A percentile compares a stretch with the other conserved stretches of the same genome.
These are phyloP conservation scores for Bertia moriformis DNA, from an alignment of 2,329 filamentous ascomycete species.

Conservation along the genomic window DNA sequence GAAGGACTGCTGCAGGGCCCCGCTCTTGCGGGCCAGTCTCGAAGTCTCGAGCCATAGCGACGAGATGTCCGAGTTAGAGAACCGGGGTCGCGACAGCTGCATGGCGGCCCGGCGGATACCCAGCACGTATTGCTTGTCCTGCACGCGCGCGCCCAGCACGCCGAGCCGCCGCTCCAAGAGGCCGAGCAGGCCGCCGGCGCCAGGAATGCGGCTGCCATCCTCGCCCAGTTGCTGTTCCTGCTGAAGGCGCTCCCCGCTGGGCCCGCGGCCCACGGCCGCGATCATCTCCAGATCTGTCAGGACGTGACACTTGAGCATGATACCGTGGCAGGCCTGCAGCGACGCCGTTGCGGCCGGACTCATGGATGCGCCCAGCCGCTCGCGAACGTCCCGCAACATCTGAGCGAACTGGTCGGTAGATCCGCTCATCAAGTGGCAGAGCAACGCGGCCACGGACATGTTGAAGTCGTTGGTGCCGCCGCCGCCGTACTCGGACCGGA, in stretches of 20 bases:
- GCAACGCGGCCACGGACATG: slow-evolving; percentile 58
- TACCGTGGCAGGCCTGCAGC: slow-evolving; percentile 68
- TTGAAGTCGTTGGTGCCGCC: slow-evolving; percentile 58
- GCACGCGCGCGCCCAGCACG: slow-evolving; percentile 72
- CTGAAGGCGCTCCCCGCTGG: no score
- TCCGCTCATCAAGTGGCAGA: slow-evolving; percentile 41
- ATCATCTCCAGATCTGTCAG: slow-evolving; percentile 78
- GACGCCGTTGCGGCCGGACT: slow-evolving; percentile 67
- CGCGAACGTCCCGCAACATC: slow-evolving; percentile 31
- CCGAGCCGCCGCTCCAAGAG: slow-evolving; percentile 67
- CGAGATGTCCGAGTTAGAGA: slow-evolving; percentile 61
- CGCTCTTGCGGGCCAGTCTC: slow-evolving; percentile 71
- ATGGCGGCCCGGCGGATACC: slow-evolving; percentile 76
- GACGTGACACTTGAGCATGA: slow-evolving; percentile 74
- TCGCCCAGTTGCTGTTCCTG: no score
- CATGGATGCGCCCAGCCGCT: slow-evolving; percentile 58
- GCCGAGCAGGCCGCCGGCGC: slow-evolving; percentile 20
- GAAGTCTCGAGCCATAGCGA: slow-evolving; percentile 75
- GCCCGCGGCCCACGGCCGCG: no score
- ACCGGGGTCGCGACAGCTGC: slow-evolving; percentile 54
- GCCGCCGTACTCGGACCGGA: slow-evolving; percentile 25
- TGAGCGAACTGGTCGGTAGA: slow-evolving; percentile 39
- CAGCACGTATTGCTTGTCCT: slow-evolving; percentile 86
- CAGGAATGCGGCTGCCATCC: no score
- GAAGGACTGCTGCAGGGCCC: slow-evolving; percentile 74